Conservation (phyloP, 1,139 yeast genomes). For the Scheffersomyces segobiensis region DNA sequence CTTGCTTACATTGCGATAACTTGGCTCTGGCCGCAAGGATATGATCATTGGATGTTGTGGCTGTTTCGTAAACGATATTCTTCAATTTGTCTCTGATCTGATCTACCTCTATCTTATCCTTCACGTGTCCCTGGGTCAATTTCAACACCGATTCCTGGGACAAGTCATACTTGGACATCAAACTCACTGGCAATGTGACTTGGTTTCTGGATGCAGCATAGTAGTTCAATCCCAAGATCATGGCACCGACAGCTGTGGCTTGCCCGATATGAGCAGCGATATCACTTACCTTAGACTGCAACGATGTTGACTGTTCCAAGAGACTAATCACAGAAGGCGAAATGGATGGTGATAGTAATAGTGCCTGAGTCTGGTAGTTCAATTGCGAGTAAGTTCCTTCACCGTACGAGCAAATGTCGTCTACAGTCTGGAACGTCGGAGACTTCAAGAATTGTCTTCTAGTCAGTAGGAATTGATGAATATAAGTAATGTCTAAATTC, state of each 20-base stretch:
- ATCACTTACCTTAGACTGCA: constrained; percentile 53
- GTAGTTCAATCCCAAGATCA: constrained; percentile 61
- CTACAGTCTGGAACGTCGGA: constrained; percentile 46
- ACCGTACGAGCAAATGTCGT: constrained; percentile 72
- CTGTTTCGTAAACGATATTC: constrained; percentile 68
- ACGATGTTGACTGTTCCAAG: constrained; percentile 44
- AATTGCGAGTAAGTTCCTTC: constrained; percentile 80
- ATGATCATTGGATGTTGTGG: constrained; percentile 80
- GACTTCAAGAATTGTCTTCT: constrained; percentile 53
- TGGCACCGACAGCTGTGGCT: constrained; percentile 70
- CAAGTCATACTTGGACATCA: constrained; percentile 53
- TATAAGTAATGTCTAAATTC: constrained; percentile 53
- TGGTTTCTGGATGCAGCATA: constrained; percentile 54
- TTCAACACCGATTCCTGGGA: constrained; percentile 67
- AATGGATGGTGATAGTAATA: constrained; percentile 56
- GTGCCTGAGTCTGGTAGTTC: constrained; percentile 66
- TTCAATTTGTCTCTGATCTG: constrained; percentile 44
- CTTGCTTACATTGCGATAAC: constrained; percentile 36
- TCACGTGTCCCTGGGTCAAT: constrained; percentile 47
- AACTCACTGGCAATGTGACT: constrained; percentile 63
- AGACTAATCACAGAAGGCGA: constrained; percentile 58
- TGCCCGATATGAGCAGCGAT: constrained; percentile 84
- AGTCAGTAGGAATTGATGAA: constrained; percentile 64
- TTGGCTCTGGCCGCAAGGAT: constrained; percentile 65
- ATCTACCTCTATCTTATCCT: constrained; percentile 20